Conservation (phyloP, 495 filamentous ascomycete species). For the Evernia prunastri region DNA sequence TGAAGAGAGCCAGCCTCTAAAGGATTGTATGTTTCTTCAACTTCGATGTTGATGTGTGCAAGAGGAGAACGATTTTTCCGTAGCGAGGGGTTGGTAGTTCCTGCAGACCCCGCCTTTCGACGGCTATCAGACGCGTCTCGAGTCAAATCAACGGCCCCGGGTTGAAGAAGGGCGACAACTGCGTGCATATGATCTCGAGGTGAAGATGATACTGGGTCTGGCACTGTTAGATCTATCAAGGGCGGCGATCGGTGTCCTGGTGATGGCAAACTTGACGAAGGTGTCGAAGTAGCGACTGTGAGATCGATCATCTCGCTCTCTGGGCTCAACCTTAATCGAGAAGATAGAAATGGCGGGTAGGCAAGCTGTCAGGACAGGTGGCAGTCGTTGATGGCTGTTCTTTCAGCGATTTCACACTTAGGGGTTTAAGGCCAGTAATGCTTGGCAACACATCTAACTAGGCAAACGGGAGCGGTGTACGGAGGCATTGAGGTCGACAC, state of each 20-base stretch:
- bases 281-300: neutral
- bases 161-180: constrained; percentile 6
- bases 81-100: neutral
- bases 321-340: neutral
- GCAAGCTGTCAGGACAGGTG: neutral
- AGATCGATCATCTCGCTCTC: neutral
- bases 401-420: neutral
- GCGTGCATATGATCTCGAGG: constrained; percentile 10
- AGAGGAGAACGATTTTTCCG: neutral
- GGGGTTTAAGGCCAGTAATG: neutral
- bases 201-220: neutral
- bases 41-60: neutral
- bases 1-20: neutral
- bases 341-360: neutral
- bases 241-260: neutral
- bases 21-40: neutral
- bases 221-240: constrained; percentile 5
- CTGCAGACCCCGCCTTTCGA: neutral
- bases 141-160: neutral
- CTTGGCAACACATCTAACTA: no score
- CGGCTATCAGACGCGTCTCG: neutral
- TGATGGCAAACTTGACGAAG: neutral
- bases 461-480: no score
- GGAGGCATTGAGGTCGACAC: no score
- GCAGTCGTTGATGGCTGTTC: neutral